A percentile compares a stretch with the other conserved stretches of the same genome.
These are phyloP conservation scores for Talaromyces marneffei DNA, from an alignment of 2,329 filamentous ascomycete genomes.

Conservation along the genomic window DNA sequence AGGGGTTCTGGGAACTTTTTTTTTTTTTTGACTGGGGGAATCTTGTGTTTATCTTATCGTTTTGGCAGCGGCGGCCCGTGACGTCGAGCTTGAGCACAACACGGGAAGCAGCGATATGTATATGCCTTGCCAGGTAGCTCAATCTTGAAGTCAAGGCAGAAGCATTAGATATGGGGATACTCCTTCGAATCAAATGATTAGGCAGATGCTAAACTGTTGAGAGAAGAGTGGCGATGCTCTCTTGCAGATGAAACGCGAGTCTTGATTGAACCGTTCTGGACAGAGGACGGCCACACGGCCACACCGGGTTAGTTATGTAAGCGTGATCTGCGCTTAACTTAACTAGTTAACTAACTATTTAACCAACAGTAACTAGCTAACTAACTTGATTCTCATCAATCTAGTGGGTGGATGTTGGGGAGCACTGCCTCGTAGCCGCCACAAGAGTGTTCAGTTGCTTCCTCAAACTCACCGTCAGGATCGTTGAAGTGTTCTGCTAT, in stretches of 20 bases:
- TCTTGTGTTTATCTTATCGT: conserved; percentile 1
- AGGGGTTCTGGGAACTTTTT: not conserved
- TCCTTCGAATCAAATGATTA: too few relatives aligned
- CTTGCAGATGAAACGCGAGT: not conserved
- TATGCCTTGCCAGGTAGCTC: not conserved
- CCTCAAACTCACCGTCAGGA: too few relatives aligned
- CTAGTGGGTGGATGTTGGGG: not conserved
- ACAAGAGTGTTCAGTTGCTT: not conserved
- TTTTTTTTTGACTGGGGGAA: not conserved
- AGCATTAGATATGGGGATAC: not conserved
- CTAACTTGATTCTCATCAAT: not conserved
- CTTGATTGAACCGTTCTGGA: not conserved
- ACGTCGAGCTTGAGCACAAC: not conserved
- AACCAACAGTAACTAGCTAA: too few relatives aligned
- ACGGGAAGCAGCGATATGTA: not conserved
- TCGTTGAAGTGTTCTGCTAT: too few relatives aligned
- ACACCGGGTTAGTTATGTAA: conserved; percentile 2
- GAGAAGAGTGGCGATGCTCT: not conserved
- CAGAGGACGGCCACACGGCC: not conserved
- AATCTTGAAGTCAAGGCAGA: not conserved
- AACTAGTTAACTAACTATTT: too few relatives aligned
- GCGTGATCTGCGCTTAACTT: not conserved
- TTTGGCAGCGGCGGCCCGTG: not conserved
- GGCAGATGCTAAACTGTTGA: not conserved
- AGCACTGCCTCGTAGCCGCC: not conserved